phyloP scores from a whole-genome alignment of 2,329 filamentous ascomycete species.

The Hymenoscyphus fructigenus region DNA sequence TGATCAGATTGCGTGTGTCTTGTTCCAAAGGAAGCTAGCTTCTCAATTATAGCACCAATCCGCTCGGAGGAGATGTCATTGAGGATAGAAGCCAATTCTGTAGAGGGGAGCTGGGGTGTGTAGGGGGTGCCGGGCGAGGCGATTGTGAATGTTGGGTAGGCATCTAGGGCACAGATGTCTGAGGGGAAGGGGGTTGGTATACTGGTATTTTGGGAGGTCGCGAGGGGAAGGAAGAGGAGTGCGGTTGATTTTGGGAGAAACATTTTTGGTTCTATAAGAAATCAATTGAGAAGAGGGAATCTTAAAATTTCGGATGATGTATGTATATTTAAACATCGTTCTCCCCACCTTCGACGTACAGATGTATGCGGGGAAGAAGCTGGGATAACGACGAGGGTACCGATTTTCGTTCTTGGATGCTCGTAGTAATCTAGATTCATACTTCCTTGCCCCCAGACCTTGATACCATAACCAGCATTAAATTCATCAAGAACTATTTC shows the following conservation, averaged over 20 bases:
- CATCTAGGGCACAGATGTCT: conserved; percentile 1
- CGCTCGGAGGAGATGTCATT: conserved; percentile 36
- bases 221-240: background rate
- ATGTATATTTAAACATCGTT: background rate
- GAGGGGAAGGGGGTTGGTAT: conserved; percentile 2
- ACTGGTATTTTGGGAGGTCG: background rate
- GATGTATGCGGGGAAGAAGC: background rate
- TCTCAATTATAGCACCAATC: conserved; percentile 51
- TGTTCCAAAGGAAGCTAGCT: conserved; percentile 56
- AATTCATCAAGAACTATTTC: background rate
- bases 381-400: background rate
- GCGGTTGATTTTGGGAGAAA: too few species aligned
- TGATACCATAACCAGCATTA: background rate
- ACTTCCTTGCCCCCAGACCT: background rate
- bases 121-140: conserved; percentile 12
- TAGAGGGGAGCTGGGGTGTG: conserved; percentile 23
- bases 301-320: too few species aligned
- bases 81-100: conserved; percentile 22
- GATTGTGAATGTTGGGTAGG: conserved; percentile 7
- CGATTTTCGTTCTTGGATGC: background rate
- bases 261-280: background rate
- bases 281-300: background rate
- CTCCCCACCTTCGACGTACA: background rate
- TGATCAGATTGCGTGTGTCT: conserved; percentile 55
- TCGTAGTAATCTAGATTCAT: background rate